These are phyloP conservation scores for Leucocoprinus leucothites DNA, from an alignment of 768 basidiomycete genomes.

Conservation along the genomic window DNA sequence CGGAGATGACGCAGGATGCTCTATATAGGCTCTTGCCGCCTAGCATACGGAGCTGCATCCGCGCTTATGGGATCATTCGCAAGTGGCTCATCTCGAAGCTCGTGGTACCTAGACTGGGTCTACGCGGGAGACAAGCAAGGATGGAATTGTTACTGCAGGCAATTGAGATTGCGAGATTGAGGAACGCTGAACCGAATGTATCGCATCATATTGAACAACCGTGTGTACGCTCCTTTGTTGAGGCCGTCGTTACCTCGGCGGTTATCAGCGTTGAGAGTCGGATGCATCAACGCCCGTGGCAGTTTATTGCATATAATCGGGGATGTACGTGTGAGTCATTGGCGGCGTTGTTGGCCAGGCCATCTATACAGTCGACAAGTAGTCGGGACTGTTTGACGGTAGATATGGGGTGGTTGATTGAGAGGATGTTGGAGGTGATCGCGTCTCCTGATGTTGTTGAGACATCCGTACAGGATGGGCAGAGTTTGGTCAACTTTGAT, in stretches of 20 bases:
- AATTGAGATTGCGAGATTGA: slow-evolving; percentile 69
- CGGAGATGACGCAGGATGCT: slow-evolving; percentile 65
- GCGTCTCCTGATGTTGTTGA: slow-evolving; percentile 69
- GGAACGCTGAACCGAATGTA: slow-evolving; percentile 41
- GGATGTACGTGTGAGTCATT: slow-evolving; percentile 64
- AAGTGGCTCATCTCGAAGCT: slow-evolving; percentile 78
- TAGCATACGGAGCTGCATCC: slow-evolving; percentile 69
- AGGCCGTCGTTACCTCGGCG: slow-evolving; percentile 73
- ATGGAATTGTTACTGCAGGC: slow-evolving; percentile 72
- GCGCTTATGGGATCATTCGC: slow-evolving; percentile 72
- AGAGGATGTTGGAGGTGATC: slow-evolving; percentile 77
- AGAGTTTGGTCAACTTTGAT: slow-evolving; percentile 72
- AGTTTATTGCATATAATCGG: slow-evolving; percentile 61
- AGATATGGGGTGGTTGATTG: slow-evolving; percentile 82
- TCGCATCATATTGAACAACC: slow-evolving; percentile 50
- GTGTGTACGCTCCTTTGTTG: slow-evolving; percentile 76
- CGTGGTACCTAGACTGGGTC: slow-evolving; percentile 59
- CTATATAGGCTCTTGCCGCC: slow-evolving; percentile 76
- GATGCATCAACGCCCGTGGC: slow-evolving; percentile 77
- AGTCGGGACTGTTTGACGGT: slow-evolving; percentile 56
- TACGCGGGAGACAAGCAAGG: slow-evolving; percentile 61
- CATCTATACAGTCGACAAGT: slow-evolving; percentile 38
- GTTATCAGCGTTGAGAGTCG: slow-evolving; percentile 77
- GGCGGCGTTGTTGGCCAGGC: slow-evolving; percentile 49
- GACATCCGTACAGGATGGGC: slow-evolving; percentile 47